Conservation (phyloP, 306 rosid species). For the Prunus armeniaca region DNA sequence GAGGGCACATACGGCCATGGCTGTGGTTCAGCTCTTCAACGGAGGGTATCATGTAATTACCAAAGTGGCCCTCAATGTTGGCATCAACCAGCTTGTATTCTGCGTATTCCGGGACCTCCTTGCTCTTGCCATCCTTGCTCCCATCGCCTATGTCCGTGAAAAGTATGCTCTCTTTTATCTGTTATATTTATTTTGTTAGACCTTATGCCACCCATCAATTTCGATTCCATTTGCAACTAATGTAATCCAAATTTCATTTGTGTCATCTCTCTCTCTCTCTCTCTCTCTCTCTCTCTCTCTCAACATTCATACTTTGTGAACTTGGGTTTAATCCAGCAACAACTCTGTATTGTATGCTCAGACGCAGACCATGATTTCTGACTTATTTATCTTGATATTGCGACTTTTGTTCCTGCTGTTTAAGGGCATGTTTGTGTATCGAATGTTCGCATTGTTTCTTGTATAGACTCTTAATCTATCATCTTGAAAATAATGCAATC, state of each 20-base stretch:
- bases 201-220: not conserved
- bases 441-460: not conserved
- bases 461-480: not conserved
- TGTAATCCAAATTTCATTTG: not conserved
- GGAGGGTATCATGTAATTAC: conserved; percentile 94
- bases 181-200: not conserved
- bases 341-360: not conserved
- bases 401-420: not conserved
- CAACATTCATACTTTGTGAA: not conserved
- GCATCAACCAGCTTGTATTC: conserved; percentile 80
- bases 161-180: conserved; percentile 39
- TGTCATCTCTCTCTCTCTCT: not conserved
- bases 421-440: not conserved
- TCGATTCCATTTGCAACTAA: not conserved
- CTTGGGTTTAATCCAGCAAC: too few relatives aligned
- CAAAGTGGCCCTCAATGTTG: conserved; percentile 89
- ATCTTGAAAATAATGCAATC: not conserved
- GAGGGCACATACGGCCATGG: conserved; percentile 82
- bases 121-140: conserved; percentile 69
- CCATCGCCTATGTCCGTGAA: conserved; percentile 71
- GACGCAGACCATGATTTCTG: not conserved
- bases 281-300: not conserved
- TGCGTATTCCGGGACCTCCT: conserved; percentile 73
- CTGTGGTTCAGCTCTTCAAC: conserved; percentile 61
- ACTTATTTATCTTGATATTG: not conserved